Base-by-base conservation (phyloP, 192 early-diverging fungal species). In the Podochytrium sp. region DNA sequence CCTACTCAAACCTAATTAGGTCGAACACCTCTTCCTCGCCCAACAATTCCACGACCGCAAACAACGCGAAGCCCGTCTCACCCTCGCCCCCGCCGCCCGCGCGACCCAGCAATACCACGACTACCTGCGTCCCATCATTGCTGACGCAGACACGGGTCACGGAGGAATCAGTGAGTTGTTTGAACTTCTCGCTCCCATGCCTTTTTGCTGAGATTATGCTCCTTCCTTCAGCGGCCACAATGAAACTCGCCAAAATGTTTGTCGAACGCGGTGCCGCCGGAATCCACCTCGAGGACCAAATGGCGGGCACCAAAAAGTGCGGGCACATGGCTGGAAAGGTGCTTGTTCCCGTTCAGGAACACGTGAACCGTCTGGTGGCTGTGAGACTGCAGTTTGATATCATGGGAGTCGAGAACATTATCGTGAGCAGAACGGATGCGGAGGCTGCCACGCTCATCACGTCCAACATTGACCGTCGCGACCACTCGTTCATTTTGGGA, bases 241-340 rank as follows among this genome's bases (percentile, higher is more conserved):
- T 97, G 94, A 95, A 96, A 84, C 85, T 96, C 42, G 91, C 94
- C 85, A 96, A 96, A 87, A 94, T 98, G 92, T 94, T 98, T 80
- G 96, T 98, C 65, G 94, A 98, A 83, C 90, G 94, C 52, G 96
- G 96, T 61, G 96, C 96, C 30, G 96, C 96, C 34, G 96, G 95
- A 78, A 93, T 98, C 78, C 96, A 98, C 75, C 77, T 93, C 49
- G 94, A 97, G 81, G 94, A 97, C 84, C 94, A 97, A 81, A 91
- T 93, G 39, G 91, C 96, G 29, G 92, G 93, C 73, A 96, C 94
- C 76, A 98, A 98, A 79, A 98, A 98, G 89, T 98, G 97, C 80
- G 97, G 97, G 23, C 97, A 98, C 83, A 98, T 98, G 96, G 96
- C 95, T 53, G 96, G 96, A 56, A 98, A 98, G 81, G 97, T 98